Evolutionary conservation across 371 early-diverging fungal species (phyloP), one percentile per base, ranked within the genome.

Genomic region (Mortierella sp.): DNA sequence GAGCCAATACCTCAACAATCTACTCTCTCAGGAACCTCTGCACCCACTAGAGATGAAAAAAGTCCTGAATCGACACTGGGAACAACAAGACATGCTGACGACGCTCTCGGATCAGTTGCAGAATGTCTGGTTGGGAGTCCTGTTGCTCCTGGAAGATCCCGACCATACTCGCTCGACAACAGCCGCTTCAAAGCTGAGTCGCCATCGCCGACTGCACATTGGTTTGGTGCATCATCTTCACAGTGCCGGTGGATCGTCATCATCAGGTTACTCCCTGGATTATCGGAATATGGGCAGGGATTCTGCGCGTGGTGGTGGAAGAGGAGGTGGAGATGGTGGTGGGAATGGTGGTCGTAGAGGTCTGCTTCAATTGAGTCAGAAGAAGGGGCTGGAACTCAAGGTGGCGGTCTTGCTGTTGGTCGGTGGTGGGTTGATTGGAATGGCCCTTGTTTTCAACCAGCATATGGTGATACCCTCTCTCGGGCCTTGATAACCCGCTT

Each of bases 1-100:
- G 64, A 73, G 74, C 24, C 77, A 73, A 19, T 77, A 80, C 34
- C 77, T 80, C 43, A 70, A 80, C 66, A 75, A 76, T 34, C 73
- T 80, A 1, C 76, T 80, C 8, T 45, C 53, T 5, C 67, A 58
- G 22, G 69, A 55, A 1, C 69, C 76, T 24, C 43, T 80, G 2
- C 48, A 68, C 13, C 55, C 73, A 2, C 40, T 65, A 2, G 68
- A 72, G 10, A 45, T 68, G 34, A 64, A 64, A 16, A 52, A 26
- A 2, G 29, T 72, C 41, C 22, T 66, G 1, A 43, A 45, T 16
- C 71, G 66, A 29, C 29, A 75, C 47, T 19, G 24, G 14, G 24
- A 41, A 9, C 69, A 75, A 11, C 71, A 72, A 13, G 70, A 76
- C 16, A 47, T 66, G 6, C 39, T 77, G 7, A 34, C 34, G 10